Conservation (phyloP, 2,329 filamentous ascomycete genomes). For the Beauveria varroae region DNA sequence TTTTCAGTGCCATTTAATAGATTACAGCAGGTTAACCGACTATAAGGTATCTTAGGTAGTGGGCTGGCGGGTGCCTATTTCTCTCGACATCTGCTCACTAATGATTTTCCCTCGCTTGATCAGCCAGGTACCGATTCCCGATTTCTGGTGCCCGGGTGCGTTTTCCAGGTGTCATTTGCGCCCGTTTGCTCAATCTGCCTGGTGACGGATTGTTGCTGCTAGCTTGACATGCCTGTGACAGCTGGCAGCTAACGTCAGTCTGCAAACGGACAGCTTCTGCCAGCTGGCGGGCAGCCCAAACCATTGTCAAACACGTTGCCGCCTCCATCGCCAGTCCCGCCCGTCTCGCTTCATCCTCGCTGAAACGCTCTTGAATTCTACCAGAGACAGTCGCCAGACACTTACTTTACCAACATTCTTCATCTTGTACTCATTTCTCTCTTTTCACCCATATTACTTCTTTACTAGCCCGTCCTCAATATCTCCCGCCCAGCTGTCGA, state of each 20-base stretch:
- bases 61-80: no score
- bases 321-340: not conserved
- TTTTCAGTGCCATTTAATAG: no score
- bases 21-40: no score
- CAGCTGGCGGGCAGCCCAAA: not conserved
- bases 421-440: not conserved
- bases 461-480: not conserved
- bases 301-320: not conserved
- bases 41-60: no score
- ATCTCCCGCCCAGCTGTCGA: not conserved
- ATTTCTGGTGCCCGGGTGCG: no score
- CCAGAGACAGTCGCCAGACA: conserved; percentile 10
- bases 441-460: not conserved
- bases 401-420: no score
- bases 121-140: no score
- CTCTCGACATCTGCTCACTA: no score
- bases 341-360: conserved; percentile 6
- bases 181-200: no score
- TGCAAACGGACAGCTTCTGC: not conserved
- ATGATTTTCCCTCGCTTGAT: no score
- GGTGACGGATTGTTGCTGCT: not conserved
- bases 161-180: no score
- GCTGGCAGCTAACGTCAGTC: not conserved
- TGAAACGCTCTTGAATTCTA: conserved; percentile 6
- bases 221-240: not conserved